These are phyloP conservation scores for Lichtheimia hyalospora DNA, from an alignment of 371 early-diverging fungal species.

Conservation along the genomic window DNA sequence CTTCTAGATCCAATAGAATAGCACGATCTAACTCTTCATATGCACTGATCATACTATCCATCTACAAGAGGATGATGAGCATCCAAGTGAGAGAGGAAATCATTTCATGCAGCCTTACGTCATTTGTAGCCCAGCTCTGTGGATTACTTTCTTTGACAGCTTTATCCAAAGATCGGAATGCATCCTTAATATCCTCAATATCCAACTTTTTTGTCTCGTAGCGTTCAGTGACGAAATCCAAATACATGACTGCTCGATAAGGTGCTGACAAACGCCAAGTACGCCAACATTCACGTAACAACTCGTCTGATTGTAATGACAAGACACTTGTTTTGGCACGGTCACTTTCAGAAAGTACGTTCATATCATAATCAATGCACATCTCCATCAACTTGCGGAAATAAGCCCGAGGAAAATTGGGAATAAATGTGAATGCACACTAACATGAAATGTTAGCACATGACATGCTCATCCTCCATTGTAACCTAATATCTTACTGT, in stretches of 20 bases:
- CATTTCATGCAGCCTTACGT: constrained; percentile 29
- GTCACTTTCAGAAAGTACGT: constrained; percentile 44
- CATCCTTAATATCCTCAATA: constrained; percentile 52
- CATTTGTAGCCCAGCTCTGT: constrained; percentile 49
- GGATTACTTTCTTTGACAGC: constrained; percentile 45
- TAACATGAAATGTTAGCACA: constrained; percentile 29
- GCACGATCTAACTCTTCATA: constrained; percentile 45
- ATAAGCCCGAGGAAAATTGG: constrained; percentile 55
- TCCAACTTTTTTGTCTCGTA: constrained; percentile 40
- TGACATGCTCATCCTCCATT: constrained; percentile 14
- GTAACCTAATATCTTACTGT: neutral
- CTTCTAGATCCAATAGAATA: constrained; percentile 30
- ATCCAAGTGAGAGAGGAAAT: neutral
- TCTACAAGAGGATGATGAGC: constrained; percentile 10
- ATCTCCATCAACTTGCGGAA: constrained; percentile 55
- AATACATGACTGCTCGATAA: constrained; percentile 62
- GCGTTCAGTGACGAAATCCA: constrained; percentile 61
- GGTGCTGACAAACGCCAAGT: constrained; percentile 71
- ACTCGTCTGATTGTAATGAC: constrained; percentile 56
- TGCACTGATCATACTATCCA: constrained; percentile 37
- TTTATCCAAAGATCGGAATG: constrained; percentile 43
- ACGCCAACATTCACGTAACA: constrained; percentile 67
- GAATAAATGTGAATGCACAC: constrained; percentile 49
- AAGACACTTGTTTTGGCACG: constrained; percentile 49
- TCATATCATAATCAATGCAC: constrained; percentile 56